phyloP scores from a whole-genome alignment of 306 rosid species.

The Pterocarpus macrocarpus region DNA sequence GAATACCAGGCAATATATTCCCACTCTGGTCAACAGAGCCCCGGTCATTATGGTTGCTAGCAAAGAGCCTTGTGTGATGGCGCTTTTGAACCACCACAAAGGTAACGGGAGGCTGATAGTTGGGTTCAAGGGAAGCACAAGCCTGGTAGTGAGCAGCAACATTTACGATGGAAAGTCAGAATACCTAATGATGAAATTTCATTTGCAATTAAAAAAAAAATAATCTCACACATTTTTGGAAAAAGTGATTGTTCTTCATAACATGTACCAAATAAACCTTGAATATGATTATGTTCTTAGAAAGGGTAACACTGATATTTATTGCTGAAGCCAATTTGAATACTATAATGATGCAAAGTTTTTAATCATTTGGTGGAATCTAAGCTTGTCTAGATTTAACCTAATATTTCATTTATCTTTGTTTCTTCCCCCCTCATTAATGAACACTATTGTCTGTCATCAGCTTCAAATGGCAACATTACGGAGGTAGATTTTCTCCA shows the following conservation, averaged over 20 bases:
- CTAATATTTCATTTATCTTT: conserved; percentile 13
- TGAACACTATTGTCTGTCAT: conserved; percentile 43
- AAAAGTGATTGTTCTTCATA: background rate
- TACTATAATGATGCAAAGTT: background rate
- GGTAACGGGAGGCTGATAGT: conserved; percentile 96
- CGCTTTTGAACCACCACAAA: conserved; percentile 98
- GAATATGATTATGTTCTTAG: background rate
- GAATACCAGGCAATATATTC: conserved; percentile 88
- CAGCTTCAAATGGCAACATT: conserved; percentile 93
- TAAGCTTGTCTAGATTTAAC: conserved; percentile 23
- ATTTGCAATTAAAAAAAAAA: too few relatives aligned
- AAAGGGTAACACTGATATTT: background rate
- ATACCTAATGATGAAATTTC: background rate
- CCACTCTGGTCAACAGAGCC: conserved; percentile 82
- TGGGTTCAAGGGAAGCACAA: conserved; percentile 87
- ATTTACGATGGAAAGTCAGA: background rate
- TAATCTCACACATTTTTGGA: too few relatives aligned
- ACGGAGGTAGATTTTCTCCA: conserved; percentile 92
- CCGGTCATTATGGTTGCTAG: conserved; percentile 74
- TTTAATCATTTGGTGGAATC: conserved; percentile 24
- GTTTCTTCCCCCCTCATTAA: background rate
- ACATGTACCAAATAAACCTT: background rate
- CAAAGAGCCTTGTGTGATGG: conserved; percentile 91
- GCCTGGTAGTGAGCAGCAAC: conserved; percentile 60
- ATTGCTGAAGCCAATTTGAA: too few relatives aligned